Base-by-base conservation (phyloP, 805 yeast species). In the Pichia californica region DNA sequence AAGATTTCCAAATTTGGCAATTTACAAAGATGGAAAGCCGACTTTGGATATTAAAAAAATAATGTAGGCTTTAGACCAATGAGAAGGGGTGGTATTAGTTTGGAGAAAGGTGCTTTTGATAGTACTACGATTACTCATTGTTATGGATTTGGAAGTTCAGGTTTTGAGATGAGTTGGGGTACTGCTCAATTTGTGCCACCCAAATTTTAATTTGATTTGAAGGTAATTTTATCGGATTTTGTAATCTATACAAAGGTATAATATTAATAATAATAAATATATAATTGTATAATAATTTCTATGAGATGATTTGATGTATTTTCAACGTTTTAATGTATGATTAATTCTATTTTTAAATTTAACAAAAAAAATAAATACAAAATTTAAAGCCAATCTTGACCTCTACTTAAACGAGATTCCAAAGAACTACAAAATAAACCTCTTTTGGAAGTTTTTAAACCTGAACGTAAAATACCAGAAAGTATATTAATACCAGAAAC, bases 101-200 rank as follows among this genome's bases (percentile, higher is more conserved):
- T 54, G 11, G 69, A 45, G 14, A 47, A 64, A 42, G 47, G 45
- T 8, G 40, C 51, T 18, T 40, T 45, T 3, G 45, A 48, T 4
- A 40, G 52, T 9, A 11, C 23, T 13, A 20, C 18, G 11, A 56
- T 81, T 8, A 64, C 83, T 10, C 77, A 82, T 51, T 81, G 79
- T 23, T 83, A 83, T 57, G 93, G 93, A 7, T 77, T 82, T 35
- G 93, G 82, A 9, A 89, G 89, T 0, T 70, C 76, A 69, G 91
- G 89, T 1, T 81, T 71, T 53, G 89, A 83, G 56, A 60, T 79
- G 44, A 74, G 83, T 3, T 76, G 78, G 55, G 91, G 89, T n/a
- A 73, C 78, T 18, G 88, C 77, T 5, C 46, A 52, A 16, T 62
- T 64, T 18, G n/a, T 23, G 16, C 37, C 31, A 37, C 23, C 49